phyloP scores from a whole-genome alignment of 768 basidiomycete genomes.

The Amyloporia xantha region DNA sequence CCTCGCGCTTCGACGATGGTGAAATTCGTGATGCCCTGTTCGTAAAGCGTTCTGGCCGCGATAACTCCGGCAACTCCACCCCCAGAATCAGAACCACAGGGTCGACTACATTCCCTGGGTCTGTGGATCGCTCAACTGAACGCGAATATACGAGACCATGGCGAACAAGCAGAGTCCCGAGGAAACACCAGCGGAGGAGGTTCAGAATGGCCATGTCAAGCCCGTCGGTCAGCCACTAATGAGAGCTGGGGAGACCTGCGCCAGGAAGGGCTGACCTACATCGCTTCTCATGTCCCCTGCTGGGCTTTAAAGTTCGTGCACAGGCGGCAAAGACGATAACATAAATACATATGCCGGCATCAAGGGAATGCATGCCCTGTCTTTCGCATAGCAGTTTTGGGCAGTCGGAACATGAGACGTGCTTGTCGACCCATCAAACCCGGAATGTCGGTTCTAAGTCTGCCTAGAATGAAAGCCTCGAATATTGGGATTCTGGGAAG shows the following conservation, averaged over 20 bases:
- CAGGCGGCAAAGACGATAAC: neutral
- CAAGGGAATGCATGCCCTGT: no score
- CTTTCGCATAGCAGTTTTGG: no score
- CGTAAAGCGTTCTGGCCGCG: constrained; percentile 50
- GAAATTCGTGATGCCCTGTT: constrained; percentile 48
- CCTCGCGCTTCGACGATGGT: constrained; percentile 47
- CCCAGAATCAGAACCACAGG: constrained; percentile 49
- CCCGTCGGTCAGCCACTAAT: no score
- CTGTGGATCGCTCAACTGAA: neutral
- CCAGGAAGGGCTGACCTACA: no score
- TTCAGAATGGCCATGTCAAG: neutral
- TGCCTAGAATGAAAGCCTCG: no score
- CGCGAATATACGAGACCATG: neutral
- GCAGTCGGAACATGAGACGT: no score
- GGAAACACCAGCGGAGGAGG: neutral
- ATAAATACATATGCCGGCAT: neutral
- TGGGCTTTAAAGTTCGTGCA: neutral
- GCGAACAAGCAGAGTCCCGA: neutral
- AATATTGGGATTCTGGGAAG: no score
- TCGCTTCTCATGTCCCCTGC: no score
- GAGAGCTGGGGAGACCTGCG: no score
- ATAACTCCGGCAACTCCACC: constrained; percentile 59
- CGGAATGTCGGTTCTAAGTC: no score
- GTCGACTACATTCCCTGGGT: neutral
- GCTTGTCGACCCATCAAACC: no score